Evolutionary conservation across 2,329 filamentous ascomycete species (phyloP).

Genomic region (Gaeumannomyces tritici): DNA sequence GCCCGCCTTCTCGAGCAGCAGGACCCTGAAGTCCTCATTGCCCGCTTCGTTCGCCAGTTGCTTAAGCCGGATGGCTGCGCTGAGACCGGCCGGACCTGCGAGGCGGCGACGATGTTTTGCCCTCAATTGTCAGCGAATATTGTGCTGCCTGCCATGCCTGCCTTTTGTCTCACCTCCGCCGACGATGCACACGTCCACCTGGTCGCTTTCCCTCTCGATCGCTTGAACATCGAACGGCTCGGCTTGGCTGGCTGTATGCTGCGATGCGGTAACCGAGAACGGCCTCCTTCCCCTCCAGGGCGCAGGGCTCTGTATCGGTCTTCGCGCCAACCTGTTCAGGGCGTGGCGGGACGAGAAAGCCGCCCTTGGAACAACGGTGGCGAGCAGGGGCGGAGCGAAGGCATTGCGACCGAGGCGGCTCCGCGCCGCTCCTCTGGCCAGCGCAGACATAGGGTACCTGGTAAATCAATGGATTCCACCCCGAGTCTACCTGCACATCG

Average conservation of each 20-base stretch:
- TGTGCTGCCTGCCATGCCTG: background rate
- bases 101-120: background rate
- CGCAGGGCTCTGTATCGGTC: background rate
- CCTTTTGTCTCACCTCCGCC: slow-evolving; percentile 56
- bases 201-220: slow-evolving; percentile 79
- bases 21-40: slow-evolving; percentile 89
- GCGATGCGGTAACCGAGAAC: slow-evolving; percentile 16
- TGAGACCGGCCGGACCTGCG: slow-evolving; percentile 76
- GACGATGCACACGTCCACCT: slow-evolving; percentile 95
- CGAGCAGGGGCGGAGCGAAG: background rate
- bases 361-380: background rate
- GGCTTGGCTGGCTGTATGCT: slow-evolving; percentile 24
- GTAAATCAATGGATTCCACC: background rate
- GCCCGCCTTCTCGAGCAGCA: slow-evolving; percentile 89
- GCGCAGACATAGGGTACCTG: background rate
- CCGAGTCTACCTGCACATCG: background rate
- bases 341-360: background rate
- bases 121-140: background rate
- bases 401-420: background rate
- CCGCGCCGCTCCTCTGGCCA: background rate
- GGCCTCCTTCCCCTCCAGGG: slow-evolving; percentile 7
- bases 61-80: slow-evolving; percentile 88
- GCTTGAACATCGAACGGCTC: slow-evolving; percentile 55
- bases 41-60: slow-evolving; percentile 90
- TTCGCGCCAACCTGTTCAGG: background rate